These are phyloP conservation scores for Cutaneotrichosporon cavernicola DNA, from an alignment of 1,284 basidiomycete species.

Conservation along the genomic window DNA sequence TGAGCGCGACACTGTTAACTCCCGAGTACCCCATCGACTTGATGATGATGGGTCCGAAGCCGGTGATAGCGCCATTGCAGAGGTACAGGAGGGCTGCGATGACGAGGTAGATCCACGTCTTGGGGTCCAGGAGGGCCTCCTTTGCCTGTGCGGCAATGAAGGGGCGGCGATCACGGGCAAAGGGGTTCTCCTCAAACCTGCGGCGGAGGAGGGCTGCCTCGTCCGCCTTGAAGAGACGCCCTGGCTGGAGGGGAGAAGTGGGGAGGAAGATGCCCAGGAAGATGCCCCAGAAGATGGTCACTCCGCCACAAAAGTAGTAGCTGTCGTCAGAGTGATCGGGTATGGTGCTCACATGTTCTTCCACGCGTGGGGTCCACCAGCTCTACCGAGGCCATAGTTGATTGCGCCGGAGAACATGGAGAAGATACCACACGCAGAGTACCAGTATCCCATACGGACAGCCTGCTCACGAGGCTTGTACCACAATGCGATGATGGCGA, in stretches of 20 bases:
- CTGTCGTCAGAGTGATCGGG: conserved; percentile 9
- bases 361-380: conserved; percentile 53
- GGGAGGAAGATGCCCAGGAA: conserved; percentile 54
- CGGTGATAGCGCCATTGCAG: conserved; percentile 52
- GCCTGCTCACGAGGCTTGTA: conserved; percentile 55
- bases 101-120: conserved; percentile 55
- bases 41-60: conserved; percentile 57
- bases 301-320: conserved; percentile 56
- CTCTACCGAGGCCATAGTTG: conserved; percentile 56
- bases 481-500: conserved; percentile 56
- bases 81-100: conserved; percentile 51
- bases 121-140: conserved; percentile 55
- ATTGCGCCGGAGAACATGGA: conserved; percentile 54
- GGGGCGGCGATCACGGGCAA: conserved; percentile 37
- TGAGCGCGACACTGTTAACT: conserved; percentile 54
- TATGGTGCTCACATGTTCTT: conserved; percentile 51
- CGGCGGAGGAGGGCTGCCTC: conserved; percentile 50
- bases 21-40: conserved; percentile 55
- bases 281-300: conserved; percentile 56
- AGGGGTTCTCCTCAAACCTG: conserved; percentile 49
- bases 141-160: conserved; percentile 51
- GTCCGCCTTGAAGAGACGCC: conserved; percentile 47
- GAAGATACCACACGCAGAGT: conserved; percentile 56
- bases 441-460: conserved; percentile 55
- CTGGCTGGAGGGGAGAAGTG: conserved; percentile 51